Base-by-base conservation (phyloP, 495 filamentous ascomycete genomes). In the Letharia lupina region DNA sequence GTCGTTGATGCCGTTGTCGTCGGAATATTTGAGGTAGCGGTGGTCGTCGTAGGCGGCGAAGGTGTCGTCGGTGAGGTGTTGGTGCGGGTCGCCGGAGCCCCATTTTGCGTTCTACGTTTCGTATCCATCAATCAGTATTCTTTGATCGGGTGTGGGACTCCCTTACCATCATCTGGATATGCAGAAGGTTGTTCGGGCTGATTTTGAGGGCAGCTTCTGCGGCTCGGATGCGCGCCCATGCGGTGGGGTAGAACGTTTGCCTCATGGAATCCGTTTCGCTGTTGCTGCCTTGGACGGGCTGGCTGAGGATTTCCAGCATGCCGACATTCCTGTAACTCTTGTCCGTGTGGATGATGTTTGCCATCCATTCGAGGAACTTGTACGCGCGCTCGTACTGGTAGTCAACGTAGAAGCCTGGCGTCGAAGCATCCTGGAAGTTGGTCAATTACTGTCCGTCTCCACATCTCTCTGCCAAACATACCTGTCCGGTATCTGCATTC, bases 271-370 rank as follows among this genome's bases (percentile, higher is more conserved):
- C 52, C 4, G 70, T 70, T 42, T 75, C 64, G 62, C 67, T 73
- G 57, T 62, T 67, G 44, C 75, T 67, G 39, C 28, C 12, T 63
- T 78, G 76, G 5, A 79, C 67, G 5, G 86, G 86, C 75, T 87
- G 85, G 73, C 88, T 88, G 47, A 88, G 74, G 33, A 87, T 72
- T 64, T 85, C 78, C 15, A 87, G 66, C 75, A 83, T 84, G 39
- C 86, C 84, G 59, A 87, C 84, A n/a, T 77, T 83, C 44, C 76
- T 68, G 69, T 81, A 83, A 44, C 79, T 79, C 50, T 69, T 59
- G 68, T 81, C 82, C 6, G 73, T 76, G 68, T 87, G 84, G 65
- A 84, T 79, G n/a, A 73, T 75, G 28, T 78, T 77, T 7, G 82
- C 78, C 72, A 88, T 81, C 82, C 81, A 86, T 64, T 82, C 78